Evolutionary conservation across 2,329 filamentous ascomycete genomes (phyloP).

Genomic region (Talaromyces marneffei): DNA sequence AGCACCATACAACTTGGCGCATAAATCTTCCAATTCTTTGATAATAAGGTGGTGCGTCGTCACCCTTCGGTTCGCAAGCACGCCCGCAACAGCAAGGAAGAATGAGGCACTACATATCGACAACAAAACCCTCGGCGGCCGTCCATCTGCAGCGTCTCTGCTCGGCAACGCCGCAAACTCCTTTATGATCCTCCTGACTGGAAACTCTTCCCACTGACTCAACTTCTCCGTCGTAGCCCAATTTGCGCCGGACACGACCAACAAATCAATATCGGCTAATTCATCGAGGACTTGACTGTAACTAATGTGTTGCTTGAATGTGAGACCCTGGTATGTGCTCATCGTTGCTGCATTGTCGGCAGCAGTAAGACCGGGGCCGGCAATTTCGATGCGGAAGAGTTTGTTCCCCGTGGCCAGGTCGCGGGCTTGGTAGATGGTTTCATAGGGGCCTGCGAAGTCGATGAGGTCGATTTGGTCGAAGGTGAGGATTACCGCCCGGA

Average conservation of each 20-base stretch:
- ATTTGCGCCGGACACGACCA: neutral
- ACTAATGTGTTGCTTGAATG: neutral
- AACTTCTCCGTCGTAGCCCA: neutral
- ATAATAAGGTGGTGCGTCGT: conserved; percentile 6
- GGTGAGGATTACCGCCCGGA: conserved; percentile 1
- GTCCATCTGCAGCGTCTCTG: neutral
- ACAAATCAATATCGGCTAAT: neutral
- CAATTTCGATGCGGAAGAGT: neutral
- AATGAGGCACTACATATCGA: conserved; percentile 10
- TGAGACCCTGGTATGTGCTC: neutral
- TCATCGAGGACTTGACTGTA: neutral
- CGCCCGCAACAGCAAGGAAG: conserved; percentile 5
- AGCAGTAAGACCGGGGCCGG: neutral
- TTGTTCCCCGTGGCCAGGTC: neutral
- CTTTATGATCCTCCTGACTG: neutral
- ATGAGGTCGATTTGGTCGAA: conserved; percentile 7
- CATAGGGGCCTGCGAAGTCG: conserved; percentile 5
- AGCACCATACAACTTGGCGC: neutral
- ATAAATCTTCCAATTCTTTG: neutral
- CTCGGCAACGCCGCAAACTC: neutral
- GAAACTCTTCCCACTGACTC: neutral
- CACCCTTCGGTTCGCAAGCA: neutral
- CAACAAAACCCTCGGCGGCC: neutral
- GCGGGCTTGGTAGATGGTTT: conserved; percentile 5
- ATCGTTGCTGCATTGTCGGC: neutral